Conservation (phyloP, 768 basidiomycete species). For the Russula dissimulans region DNA sequence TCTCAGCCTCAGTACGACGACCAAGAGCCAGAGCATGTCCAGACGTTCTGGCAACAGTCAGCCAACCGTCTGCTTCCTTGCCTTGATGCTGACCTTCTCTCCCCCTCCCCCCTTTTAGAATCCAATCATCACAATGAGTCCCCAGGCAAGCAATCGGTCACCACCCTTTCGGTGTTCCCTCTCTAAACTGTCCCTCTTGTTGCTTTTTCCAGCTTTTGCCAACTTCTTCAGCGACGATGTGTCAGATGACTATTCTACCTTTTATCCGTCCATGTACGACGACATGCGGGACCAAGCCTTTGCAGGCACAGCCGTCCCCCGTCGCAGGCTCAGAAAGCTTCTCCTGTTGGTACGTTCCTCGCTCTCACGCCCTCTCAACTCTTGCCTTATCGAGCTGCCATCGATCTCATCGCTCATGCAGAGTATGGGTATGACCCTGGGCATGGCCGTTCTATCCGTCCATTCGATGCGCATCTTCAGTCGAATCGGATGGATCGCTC, state of each 20-base stretch:
- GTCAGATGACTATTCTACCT: conserved; percentile 7
- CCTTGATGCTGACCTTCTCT: background rate
- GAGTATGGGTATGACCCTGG: conserved; percentile 14
- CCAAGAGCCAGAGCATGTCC: background rate
- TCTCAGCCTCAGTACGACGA: too few species aligned
- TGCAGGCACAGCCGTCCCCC: conserved; percentile 1
- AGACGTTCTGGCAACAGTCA: background rate
- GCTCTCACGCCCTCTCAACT: background rate
- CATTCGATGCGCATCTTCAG: conserved; percentile 11
- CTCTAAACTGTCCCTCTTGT: too few species aligned
- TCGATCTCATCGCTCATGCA: background rate
- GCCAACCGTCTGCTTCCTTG: background rate
- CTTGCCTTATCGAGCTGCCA: background rate
- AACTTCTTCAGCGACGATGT: conserved; percentile 13
- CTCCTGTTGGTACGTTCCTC: conserved; percentile 8
- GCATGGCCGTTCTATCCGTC: conserved; percentile 14
- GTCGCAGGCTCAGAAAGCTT: conserved; percentile 12
- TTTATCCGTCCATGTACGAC: conserved; percentile 13
- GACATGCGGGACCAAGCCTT: background rate
- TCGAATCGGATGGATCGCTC: conserved; percentile 4
- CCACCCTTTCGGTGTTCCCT: background rate
- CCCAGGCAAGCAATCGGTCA: background rate
- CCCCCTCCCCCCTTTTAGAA: background rate
- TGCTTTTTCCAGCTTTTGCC: background rate
- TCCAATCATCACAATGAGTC: background rate